Percentiles rank a stretch among this genome's conserved stretches.
These are phyloP conservation scores for Blastobotrys arbuscula DNA, from an alignment of 1,139 yeast species.

Conservation along the genomic window DNA sequence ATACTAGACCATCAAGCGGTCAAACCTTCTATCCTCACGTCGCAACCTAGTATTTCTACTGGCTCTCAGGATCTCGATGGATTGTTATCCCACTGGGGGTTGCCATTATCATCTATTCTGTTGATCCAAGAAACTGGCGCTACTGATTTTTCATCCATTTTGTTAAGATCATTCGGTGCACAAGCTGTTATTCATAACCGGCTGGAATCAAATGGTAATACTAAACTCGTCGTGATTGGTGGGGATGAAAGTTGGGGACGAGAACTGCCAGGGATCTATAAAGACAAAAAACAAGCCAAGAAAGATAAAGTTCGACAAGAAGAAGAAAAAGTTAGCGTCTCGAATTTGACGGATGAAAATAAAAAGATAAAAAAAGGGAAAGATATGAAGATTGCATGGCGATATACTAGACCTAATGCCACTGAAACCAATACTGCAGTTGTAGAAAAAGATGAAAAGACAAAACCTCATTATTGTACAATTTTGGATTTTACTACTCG, in stretches of 20 bases:
- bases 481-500: slow-evolving; percentile 59
- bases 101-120: slow-evolving; percentile 70
- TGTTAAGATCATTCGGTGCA: slow-evolving; percentile 66
- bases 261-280: slow-evolving; percentile 74
- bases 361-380: slow-evolving; percentile 30
- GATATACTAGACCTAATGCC: slow-evolving; percentile 41
- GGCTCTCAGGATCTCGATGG: slow-evolving; percentile 74
- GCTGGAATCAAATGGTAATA: slow-evolving; percentile 26
- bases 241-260: slow-evolving; percentile 56
- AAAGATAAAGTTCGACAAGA: slow-evolving; percentile 57
- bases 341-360: slow-evolving; percentile 46
- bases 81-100: slow-evolving; percentile 72
- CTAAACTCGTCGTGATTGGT: slow-evolving; percentile 57
- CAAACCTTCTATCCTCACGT: slow-evolving; percentile 70
- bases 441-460: slow-evolving; percentile 2
- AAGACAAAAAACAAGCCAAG: slow-evolving; percentile 63
- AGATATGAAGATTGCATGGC: slow-evolving; percentile 48
- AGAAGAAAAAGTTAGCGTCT: slow-evolving; percentile 61
- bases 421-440: neutral
- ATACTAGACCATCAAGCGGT: slow-evolving; percentile 40
- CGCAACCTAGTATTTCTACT: slow-evolving; percentile 71
- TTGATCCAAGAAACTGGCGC: slow-evolving; percentile 80
- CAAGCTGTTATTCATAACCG: slow-evolving; percentile 76
- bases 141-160: slow-evolving; percentile 79
- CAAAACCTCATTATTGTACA: slow-evolving; percentile 21